Percentiles rank a stretch among this genome's conserved stretches.
phyloP scores from a whole-genome alignment of 1,139 yeast species.

The Hansenula sp. region DNA sequence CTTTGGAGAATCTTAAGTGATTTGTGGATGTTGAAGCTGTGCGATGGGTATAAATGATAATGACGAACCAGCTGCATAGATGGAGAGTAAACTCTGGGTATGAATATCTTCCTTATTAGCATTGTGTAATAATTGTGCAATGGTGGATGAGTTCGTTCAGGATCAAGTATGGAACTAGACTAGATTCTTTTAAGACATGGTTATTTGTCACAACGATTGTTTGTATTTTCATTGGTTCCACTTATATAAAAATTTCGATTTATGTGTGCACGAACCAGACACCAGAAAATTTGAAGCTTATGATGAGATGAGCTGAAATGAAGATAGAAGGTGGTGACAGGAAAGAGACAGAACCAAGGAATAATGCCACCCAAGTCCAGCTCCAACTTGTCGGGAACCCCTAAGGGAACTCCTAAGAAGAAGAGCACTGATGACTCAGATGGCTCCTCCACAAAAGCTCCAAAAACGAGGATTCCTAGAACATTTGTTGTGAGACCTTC shows the following conservation, averaged over 20 bases:
- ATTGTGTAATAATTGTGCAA: no score
- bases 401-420: slow-evolving; percentile 23
- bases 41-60: neutral
- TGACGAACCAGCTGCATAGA: no score
- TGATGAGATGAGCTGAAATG: neutral
- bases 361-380: slow-evolving; percentile 4
- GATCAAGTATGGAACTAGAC: no score
- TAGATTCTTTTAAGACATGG: neutral
- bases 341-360: neutral
- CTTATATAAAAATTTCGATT: neutral
- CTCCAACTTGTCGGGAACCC: slow-evolving; percentile 2
- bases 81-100: neutral
- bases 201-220: neutral
- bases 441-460: slow-evolving; percentile 13
- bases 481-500: slow-evolving; percentile 60
- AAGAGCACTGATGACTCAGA: slow-evolving; percentile 17
- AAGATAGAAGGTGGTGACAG: neutral
- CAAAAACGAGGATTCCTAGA: slow-evolving; percentile 36
- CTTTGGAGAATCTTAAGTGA: no score
- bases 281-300: no score
- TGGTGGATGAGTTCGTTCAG: no score
- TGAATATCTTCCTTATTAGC: no score
- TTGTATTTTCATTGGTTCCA: neutral
- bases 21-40: no score
- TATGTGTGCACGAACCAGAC: neutral